Evolutionary conservation across 768 basidiomycete genomes (phyloP), one percentile per base, ranked within the genome.

Genomic region (Lentinula raphanica): DNA sequence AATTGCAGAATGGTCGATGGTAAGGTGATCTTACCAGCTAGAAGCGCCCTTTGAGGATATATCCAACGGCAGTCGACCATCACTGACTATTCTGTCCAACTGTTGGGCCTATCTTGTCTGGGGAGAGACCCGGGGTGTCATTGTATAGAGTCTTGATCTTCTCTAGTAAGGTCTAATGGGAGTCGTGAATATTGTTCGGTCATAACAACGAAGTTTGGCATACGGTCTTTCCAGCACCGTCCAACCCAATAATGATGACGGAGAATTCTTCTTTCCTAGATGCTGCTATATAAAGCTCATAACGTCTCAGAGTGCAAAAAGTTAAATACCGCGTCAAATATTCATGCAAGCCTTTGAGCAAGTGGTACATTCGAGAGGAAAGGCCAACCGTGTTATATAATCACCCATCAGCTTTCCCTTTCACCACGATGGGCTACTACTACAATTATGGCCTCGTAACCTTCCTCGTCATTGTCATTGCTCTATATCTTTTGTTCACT

Each of bases 1-100:
- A 98, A 98, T 67, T 93, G 92, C 27, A 98, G 83, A 28, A 96
- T 89, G 0, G 94, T 94, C 0, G 94, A 96, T 0, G 97, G 93
- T 4, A 99, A 80, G 0, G 86, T 87, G 59, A 98, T 94, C 69
- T 92, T 92, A 38, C 96, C 97, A 71, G 90, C 96, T 97, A 65
- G 15, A n/a, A 39, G 19, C 21, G 36, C 28, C 45, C n/a, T 51
- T 12, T 54, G 27, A 13, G 29, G 27, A 55, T 13, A 45, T 35
- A 28, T 31, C 13, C 6, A 21, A 23, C 1, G 53, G 40, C 28
- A 29, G 51, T 19, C 11, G 8, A 42, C 13, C 23, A 35, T 13
- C 28, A 45, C 12, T 63, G 62, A 96, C 96, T 96, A 71, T 98
- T 98, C 73, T 98, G 96, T 0, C 97, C 97, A 3, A 99, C 90